Conservation (phyloP, 148 eudicot genomes). For the Rhododendron williamsianum region DNA sequence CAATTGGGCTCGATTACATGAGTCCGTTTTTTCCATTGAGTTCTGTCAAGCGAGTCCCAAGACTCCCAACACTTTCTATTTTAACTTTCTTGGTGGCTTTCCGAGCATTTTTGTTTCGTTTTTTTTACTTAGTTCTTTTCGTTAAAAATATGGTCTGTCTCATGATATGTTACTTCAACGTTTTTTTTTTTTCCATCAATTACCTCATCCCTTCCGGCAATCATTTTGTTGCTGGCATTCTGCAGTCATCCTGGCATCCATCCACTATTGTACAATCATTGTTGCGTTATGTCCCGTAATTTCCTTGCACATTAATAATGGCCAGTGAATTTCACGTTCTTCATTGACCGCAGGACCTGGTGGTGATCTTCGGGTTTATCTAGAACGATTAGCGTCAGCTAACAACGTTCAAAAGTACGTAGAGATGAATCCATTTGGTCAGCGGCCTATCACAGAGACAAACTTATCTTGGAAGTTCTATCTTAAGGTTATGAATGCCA, state of each 20-base stretch:
- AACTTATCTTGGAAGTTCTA: slow-evolving; percentile 50
- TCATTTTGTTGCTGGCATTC: neutral
- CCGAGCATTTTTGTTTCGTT: neutral
- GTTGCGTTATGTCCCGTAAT: neutral
- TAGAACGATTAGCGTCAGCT: slow-evolving; percentile 48
- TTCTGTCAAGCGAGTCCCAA: neutral
- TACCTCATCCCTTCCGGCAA: neutral
- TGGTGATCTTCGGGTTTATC: slow-evolving; percentile 62
- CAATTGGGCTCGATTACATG: neutral
- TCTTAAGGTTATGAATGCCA: slow-evolving; percentile 30
- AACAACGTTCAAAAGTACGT: slow-evolving; percentile 58
- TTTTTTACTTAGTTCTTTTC: neutral
- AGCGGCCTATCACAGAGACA: slow-evolving; percentile 45
- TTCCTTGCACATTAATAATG: neutral
- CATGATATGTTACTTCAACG: neutral
- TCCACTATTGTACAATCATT: neutral
- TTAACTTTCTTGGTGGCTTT: neutral
- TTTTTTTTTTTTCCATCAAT: neutral
- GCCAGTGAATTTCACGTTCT: neutral
- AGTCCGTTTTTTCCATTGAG: neutral
- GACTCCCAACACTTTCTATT: neutral
- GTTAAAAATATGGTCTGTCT: neutral
- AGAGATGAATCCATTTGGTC: slow-evolving; percentile 64
- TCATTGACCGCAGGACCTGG: slow-evolving; percentile 38
- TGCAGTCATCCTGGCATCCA: neutral